Base-by-base conservation (phyloP, 169 alveolate species). In the Plasmodium inui region DNA sequence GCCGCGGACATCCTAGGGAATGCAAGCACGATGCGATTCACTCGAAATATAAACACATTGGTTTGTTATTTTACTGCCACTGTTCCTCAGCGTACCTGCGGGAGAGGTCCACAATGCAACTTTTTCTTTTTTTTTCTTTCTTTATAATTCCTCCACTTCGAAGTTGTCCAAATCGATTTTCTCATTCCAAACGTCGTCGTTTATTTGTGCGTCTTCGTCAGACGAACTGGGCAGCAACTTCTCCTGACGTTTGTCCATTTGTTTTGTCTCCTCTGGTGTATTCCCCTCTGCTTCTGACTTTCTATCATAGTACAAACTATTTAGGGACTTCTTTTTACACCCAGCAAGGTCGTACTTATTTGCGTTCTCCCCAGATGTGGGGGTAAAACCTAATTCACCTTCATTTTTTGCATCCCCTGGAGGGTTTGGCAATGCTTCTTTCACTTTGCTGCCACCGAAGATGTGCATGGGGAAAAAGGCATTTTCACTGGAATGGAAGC, bases 121-220 rank as follows among this genome's bases (percentile, higher is more conserved):
- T 17, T 55, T 55, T 55, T 71, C 3, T 32, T 32, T 32, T 32
- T 74, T 85, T n/a, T 70, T 32, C 3, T 74, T 50, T 7, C 73
- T 73, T 85, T 85, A 50, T 37, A 46, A 32, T 14, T 85, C 57
- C 3, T 57, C 82, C 32, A 76, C 50, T 26, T 88, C 82, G 32
- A 88, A 79, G 72, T 32, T 88, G 0, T 88, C 94, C 41, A 88
- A 34, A 37, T 88, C 94, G 37, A 88, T 88, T 88, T 88, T 61
- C 37, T 88, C 94, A 67, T 79, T 44, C 94, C 94, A 88, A 3
- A 88, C 94, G 22, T 88, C 94, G 37, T 76, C 79, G 74, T 83
- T 70, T 57, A 88, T 73, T 79, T 79, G 89, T 46, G 82, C 76
- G 28, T 88, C 94, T 19, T 88, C 94, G 17, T 80, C 94, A 28